Evolutionary conservation across 345 rosid species (phyloP).

Genomic region (Lumnitzera racemosa): DNA sequence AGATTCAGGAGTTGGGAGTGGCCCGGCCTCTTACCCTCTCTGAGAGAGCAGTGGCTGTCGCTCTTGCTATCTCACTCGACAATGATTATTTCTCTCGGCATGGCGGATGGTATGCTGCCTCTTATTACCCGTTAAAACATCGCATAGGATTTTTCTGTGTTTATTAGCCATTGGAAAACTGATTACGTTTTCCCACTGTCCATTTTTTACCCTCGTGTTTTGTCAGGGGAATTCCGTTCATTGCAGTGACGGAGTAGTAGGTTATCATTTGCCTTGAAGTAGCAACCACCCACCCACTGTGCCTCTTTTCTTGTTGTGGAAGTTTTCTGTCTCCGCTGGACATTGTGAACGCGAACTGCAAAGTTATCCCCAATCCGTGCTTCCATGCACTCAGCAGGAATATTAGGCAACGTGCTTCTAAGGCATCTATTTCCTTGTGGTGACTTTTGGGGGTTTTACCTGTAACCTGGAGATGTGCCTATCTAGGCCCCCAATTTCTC

Average conservation of each 20-base stretch:
- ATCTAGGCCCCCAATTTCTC: no score
- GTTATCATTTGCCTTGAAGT: no score
- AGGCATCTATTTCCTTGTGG: no score
- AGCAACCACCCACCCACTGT: no score
- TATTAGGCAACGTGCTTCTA: no score
- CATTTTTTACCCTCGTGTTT: neutral
- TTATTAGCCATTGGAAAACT: neutral
- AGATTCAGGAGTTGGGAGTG: slow-evolving; percentile 83
- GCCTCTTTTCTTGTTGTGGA: neutral
- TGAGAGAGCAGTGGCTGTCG: slow-evolving; percentile 77
- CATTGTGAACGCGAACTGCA: neutral
- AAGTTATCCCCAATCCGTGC: no score
- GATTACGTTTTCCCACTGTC: neutral
- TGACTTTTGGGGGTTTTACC: no score
- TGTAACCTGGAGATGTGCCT: no score
- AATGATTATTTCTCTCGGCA: slow-evolving; percentile 95
- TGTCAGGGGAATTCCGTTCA: slow-evolving; percentile 57
- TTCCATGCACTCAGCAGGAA: no score
- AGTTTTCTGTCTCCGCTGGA: neutral
- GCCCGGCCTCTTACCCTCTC: slow-evolving; percentile 52
- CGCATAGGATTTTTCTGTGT: neutral
- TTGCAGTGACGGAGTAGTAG: slow-evolving; percentile 49
- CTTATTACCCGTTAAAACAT: neutral
- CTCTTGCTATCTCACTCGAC: slow-evolving; percentile 90
- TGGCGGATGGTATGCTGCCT: slow-evolving; percentile 66